Percentiles rank a stretch among this genome's conserved stretches.
Conservation (phyloP, 768 basidiomycete species). For the Plicaturopsis crispa region DNA sequence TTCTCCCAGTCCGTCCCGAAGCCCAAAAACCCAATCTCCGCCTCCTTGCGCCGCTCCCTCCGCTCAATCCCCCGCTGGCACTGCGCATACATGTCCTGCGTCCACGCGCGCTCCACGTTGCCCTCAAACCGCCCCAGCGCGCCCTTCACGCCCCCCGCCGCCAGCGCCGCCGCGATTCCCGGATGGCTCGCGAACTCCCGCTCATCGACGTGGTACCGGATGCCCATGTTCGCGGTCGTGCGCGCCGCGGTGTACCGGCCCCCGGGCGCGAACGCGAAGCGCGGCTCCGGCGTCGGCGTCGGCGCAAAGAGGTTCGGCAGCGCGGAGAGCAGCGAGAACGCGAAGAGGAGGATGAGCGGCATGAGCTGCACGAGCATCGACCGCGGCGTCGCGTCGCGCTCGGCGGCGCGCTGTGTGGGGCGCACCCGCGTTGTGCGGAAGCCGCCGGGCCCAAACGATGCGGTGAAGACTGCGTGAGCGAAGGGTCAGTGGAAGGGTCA, state of each 20-base stretch:
- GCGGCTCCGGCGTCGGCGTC: conserved; percentile 66
- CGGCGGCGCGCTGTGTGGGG: conserved; percentile 1
- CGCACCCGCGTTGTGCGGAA: conserved; percentile 63
- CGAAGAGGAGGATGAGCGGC: conserved; percentile 78
- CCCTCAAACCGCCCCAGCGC: conserved; percentile 63
- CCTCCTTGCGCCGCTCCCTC: conserved; percentile 65
- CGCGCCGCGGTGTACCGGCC: conserved; percentile 63
- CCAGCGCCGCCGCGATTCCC: conserved; percentile 63
- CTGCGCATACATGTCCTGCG: conserved; percentile 56
- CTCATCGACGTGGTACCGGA: conserved; percentile 81
- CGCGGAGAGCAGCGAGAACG: conserved; percentile 76
- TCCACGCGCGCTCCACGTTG: conserved; percentile 68
- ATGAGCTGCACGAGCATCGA: conserved; percentile 70
- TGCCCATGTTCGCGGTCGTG: conserved; percentile 58
- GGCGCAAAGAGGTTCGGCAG: conserved; percentile 71
- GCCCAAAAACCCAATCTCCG: conserved; percentile 83
- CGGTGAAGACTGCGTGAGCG: conserved; percentile 53
- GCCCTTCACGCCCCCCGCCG: conserved; percentile 32
- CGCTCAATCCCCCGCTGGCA: conserved; percentile 66
- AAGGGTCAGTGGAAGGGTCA: conserved; percentile 6
- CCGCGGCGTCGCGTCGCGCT: conserved; percentile 39
- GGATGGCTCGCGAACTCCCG: conserved; percentile 74
- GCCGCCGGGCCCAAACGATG: conserved; percentile 75
- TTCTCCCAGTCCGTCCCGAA: conserved; percentile 91
- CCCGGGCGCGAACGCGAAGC: conserved; percentile 61